Base-by-base conservation (phyloP, 75 land plant genomes). In the Pinus albicaulis region DNA sequence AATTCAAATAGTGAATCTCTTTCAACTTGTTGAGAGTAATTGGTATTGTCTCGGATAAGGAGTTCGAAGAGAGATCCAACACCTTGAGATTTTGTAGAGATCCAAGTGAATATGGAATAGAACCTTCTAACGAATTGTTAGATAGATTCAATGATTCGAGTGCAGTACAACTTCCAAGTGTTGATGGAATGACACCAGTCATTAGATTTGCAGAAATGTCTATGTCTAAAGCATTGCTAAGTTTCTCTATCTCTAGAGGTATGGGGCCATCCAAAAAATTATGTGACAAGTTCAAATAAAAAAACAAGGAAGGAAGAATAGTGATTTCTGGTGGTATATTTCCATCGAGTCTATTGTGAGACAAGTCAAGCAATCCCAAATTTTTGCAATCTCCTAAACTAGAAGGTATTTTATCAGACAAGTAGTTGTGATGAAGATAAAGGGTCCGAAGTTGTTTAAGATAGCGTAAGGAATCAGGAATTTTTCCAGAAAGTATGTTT, bases 181-280 rank as follows among this genome's bases (percentile, higher is more conserved):
- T 77, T 7, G 57, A 6, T 24, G 90, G 88, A 55, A 85, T 75
- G 8, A 16, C 8, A 4, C 88, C 79, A 3, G 77, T 56, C 34
- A 87, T 62, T 8, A 76, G 82, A 76, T 87, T 87, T 36, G 73
- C 59, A 13, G 79, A 80, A 14, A 80, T 25, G n/a, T 77, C 71
- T 38, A 86, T 58, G 24, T 25, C 76, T 7, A 38, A 59, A 55
- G 81, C 70, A 38, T 25, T 73, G 0, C 69, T 59, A 80, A 82
- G 64, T 20, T 82, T 74, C 38, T 73, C 53, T 4, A 78, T 23
- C 34, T 68, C 73, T 16, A 7, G 2, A 16, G 76, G 84, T 6
- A 78, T 2, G 19, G 19, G 2, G 3, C 84, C 84, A 14, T 52
- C 25, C 11, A 82, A 63, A 2, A 58, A n/a, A 68, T 82, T 78